Evolutionary conservation across 2,329 filamentous ascomycete species (phyloP).

Genomic region (Trichoderma breve): DNA sequence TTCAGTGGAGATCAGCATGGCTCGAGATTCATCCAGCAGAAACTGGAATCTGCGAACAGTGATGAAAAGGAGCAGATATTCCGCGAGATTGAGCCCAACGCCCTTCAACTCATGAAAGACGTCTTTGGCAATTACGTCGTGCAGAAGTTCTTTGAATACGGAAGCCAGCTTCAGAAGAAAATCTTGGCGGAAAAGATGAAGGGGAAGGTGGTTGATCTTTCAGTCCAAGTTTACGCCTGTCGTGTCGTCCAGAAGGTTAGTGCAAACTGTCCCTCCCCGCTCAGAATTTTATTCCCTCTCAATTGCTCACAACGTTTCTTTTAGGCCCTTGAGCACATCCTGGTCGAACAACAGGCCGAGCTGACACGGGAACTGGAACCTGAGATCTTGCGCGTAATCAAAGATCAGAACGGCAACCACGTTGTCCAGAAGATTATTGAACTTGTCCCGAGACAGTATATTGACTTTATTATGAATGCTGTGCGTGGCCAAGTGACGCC

Average conservation of each 20-base stretch:
- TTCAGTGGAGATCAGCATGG: conserved; percentile 96
- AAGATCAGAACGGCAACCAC: conserved; percentile 91
- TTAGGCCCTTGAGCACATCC: conserved; percentile 84
- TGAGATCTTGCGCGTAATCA: conserved; percentile 73
- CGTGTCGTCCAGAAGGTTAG: conserved; percentile 89
- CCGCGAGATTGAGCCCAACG: conserved; percentile 79
- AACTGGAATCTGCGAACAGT: conserved; percentile 87
- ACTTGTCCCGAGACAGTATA: conserved; percentile 70
- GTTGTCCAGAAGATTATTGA: conserved; percentile 94
- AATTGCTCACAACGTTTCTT: neutral
- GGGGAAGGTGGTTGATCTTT: conserved; percentile 75
- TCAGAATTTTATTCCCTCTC: neutral
- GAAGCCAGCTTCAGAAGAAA: conserved; percentile 90
- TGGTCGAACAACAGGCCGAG: conserved; percentile 85
- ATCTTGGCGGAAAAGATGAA: conserved; percentile 83
- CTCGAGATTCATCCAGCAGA: conserved; percentile 92
- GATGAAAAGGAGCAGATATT: conserved; percentile 94
- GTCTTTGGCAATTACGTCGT: conserved; percentile 98
- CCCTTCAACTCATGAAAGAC: conserved; percentile 87
- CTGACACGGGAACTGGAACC: conserved; percentile 80
- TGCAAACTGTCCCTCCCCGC: neutral
- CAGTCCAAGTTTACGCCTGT: conserved; percentile 88
- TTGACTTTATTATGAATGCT: conserved; percentile 80
- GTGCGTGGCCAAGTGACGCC: conserved; percentile 72
- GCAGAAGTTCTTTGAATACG: conserved; percentile 96